phyloP scores from a whole-genome alignment of 1,139 yeast genomes.

The Hansenula lynferdii region DNA sequence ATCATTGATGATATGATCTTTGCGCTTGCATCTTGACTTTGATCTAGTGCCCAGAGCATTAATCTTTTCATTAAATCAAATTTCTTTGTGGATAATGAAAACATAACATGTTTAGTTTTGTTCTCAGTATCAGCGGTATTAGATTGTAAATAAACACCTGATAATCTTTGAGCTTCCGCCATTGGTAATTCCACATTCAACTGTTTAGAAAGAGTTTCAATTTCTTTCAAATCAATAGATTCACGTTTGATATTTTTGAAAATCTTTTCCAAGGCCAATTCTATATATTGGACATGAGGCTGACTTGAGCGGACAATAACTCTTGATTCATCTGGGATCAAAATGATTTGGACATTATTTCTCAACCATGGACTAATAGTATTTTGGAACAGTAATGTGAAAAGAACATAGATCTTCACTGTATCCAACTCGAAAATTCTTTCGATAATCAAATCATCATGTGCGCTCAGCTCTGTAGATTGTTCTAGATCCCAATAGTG shows the following conservation, averaged over 20 bases:
- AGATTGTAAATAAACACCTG: conserved; percentile 18
- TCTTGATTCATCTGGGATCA: conserved; percentile 27
- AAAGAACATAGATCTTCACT: conserved; percentile 37
- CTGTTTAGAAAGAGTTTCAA: conserved; percentile 10
- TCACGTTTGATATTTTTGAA: conserved; percentile 33
- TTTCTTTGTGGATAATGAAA: conserved; percentile 12
- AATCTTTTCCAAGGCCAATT: conserved; percentile 30
- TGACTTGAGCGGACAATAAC: conserved; percentile 27
- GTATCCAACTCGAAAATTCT: conserved; percentile 33
- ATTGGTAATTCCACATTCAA: conserved; percentile 13
- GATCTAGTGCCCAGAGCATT: conserved; percentile 20
- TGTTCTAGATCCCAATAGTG: conserved; percentile 37
- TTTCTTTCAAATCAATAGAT: conserved; percentile 24
- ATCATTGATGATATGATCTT: conserved; percentile 8
- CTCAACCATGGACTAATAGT: conserved; percentile 32
- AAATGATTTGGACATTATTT: conserved; percentile 36
- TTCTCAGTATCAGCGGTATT: conserved; percentile 2
- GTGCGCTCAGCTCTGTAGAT: conserved; percentile 29
- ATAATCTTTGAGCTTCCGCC: conserved; percentile 18
- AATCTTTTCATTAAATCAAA: conserved; percentile 18
- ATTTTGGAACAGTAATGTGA: conserved; percentile 29
- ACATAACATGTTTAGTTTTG: conserved; percentile 10
- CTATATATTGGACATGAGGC: conserved; percentile 29
- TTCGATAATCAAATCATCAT: conserved; percentile 33
- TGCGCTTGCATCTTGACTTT: conserved; percentile 16